Percentiles rank a stretch among this genome's conserved stretches.
Evolutionary conservation across 805 yeast genomes (phyloP).

Genomic region (Grigorovia yakushimaensis): DNA sequence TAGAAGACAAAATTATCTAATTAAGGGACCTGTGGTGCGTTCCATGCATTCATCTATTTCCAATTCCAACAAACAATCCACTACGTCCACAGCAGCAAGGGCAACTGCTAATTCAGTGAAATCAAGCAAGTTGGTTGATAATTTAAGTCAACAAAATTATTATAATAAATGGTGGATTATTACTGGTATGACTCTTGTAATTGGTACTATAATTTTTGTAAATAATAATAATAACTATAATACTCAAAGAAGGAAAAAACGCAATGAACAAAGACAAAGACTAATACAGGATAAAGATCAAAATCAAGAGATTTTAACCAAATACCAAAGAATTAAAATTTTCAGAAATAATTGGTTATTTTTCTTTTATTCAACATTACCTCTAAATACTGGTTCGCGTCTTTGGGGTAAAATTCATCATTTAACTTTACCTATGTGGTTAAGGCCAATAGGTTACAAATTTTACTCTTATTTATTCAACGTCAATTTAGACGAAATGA

Average conservation of each 20-base stretch:
- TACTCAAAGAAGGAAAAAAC: constrained; percentile 12
- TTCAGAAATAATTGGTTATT: constrained; percentile 64
- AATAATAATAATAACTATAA: constrained; percentile 23
- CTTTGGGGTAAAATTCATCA: constrained; percentile 91
- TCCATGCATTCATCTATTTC: background rate
- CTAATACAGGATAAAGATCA: constrained; percentile 12
- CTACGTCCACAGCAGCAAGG: background rate
- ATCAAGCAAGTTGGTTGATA: background rate
- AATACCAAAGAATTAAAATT: constrained; percentile 26
- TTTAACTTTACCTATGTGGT: constrained; percentile 76
- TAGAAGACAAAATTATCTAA: background rate
- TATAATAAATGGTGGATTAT: constrained; percentile 19
- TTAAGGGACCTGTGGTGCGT: background rate
- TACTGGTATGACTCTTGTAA: constrained; percentile 23
- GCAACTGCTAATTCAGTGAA: background rate
- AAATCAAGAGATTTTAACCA: constrained; percentile 7
- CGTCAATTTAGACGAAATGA: constrained; percentile 82
- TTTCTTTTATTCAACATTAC: constrained; percentile 81
- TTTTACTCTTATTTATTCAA: constrained; percentile 76
- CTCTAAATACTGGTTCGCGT: constrained; percentile 82
- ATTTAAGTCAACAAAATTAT: background rate
- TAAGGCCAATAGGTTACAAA: constrained; percentile 71
- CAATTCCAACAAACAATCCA: constrained; percentile 1
- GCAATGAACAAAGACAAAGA: constrained; percentile 21
- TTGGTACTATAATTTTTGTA: constrained; percentile 18